Percentiles rank a stretch among this genome's conserved stretches.
These are phyloP conservation scores for Ustilago loliicola DNA, from an alignment of 1,284 basidiomycete species.

Conservation along the genomic window DNA sequence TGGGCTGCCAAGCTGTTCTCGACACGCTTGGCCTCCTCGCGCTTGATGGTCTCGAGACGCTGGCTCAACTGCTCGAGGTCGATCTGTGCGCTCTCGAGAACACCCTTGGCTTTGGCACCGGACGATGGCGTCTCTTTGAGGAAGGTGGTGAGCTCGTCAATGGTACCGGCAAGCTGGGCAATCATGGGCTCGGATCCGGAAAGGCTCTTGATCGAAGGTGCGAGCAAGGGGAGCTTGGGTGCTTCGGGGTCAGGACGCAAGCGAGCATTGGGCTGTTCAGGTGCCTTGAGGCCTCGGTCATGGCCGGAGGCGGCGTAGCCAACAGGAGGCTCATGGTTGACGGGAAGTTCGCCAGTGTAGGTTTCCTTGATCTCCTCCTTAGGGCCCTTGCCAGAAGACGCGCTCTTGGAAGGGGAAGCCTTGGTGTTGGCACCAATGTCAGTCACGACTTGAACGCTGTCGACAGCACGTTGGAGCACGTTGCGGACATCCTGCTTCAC, in stretches of 20 bases:
- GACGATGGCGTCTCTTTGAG: slow-evolving; percentile 73
- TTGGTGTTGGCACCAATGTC: slow-evolving; percentile 55
- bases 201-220: slow-evolving; percentile 83
- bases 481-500: slow-evolving; percentile 56
- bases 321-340: slow-evolving; percentile 59
- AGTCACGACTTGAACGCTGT: slow-evolving; percentile 57
- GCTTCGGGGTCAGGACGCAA: slow-evolving; percentile 62
- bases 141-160: slow-evolving; percentile 90
- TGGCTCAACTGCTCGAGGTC: slow-evolving; percentile 85
- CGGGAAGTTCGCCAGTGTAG: slow-evolving; percentile 55
- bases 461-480: slow-evolving; percentile 61
- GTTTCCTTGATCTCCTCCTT: slow-evolving; percentile 51
- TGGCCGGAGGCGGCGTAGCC: slow-evolving; percentile 51
- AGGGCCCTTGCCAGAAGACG: slow-evolving; percentile 68
- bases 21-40: slow-evolving; percentile 82
- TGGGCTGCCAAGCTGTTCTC: slow-evolving; percentile 77
- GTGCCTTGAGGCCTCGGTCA: slow-evolving; percentile 64
- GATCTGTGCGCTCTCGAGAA: slow-evolving; percentile 74
- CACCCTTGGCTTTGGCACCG: slow-evolving; percentile 76
- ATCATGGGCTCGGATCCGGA: slow-evolving; percentile 87
- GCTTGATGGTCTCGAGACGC: slow-evolving; percentile 84
- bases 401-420: slow-evolving; percentile 68
- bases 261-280: slow-evolving; percentile 47
- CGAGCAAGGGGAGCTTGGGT: slow-evolving; percentile 77
- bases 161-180: slow-evolving; percentile 89